Base-by-base conservation (phyloP, 495 filamentous ascomycete genomes). In the Penicilliopsis zonata region DNA sequence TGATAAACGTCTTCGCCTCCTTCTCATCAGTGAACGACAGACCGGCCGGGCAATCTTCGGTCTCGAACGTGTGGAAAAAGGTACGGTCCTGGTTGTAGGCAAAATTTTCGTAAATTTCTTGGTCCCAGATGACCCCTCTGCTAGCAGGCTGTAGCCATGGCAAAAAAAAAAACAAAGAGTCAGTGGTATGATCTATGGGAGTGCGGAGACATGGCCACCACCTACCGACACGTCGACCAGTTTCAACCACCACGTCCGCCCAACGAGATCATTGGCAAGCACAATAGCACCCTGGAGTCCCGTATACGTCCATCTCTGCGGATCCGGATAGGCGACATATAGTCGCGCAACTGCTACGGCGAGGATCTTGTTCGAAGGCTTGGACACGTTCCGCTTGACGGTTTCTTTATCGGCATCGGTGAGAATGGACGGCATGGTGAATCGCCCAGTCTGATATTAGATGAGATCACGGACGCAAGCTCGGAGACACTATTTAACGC, bases 61-160 rank as follows among this genome's bases (percentile, higher is more conserved):
- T 72, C 57, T 96, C 90, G 49, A 98, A 96, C 3, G 84, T 83
- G 52, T 96, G 87, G 59, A 98, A 96, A 55, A 95, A 98, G 19
- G 80, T 85, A 30, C 90, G 80, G 52, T 98, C 92, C 46, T 90
- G 85, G 50, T 94, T 90, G 59, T 96, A 98, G 22, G 68, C 69
- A 63, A 94, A 96, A 28, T 75, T 79, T 33, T 98, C 86, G 53
- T 87, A 96, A 43, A 96, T 80, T 54, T 98, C 90, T 59, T 95
- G 86, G 50, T 98, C 90, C 90, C 90, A 98, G 43, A 98, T 79
- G 16, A 98, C 92, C 30, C 92, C 90, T 44, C 79, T 74, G 53
- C 74, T 76, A 28, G 80, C 65, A 20, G 81, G 70, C 85, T 93
- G 31, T 28, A 36, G 13, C 9, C 26, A 30, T 32, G 19, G 35